Base-by-base conservation (phyloP, 148 eudicot genomes). In the Cornus controversa region DNA sequence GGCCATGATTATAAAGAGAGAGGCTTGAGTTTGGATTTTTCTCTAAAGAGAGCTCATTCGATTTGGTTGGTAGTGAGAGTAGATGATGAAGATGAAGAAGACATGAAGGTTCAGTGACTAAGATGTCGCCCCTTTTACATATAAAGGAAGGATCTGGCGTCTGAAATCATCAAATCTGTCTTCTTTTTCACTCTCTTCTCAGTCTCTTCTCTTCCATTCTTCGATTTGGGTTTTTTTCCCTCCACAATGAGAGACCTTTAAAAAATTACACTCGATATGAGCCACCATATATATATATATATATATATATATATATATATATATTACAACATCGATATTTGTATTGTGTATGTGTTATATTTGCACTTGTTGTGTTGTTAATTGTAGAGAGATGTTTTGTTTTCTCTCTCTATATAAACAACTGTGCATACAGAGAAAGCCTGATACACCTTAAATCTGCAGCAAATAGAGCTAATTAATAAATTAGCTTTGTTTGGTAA, bases 1-100 rank as follows among this genome's bases (percentile, higher is more conserved):
- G 80, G 80, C 84, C 40, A 36, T 81, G 84, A 81, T 81, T 81
- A 72, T 15, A 81, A 81, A 81, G 84, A 81, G 84, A 81, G 84
- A 81, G 84, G 80, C 84, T 77, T 27, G 76, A 81, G 84, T 68
- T 80, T 77, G 79, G 8, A n/a, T n/a, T 31, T 31, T 31, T 31
- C 34, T 60, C 36, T 0, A 42, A 15, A 15, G 70, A 25, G 37
- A 64, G 24, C 77, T 22, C 16, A 37, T 40, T 42, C 60, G 77
- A 75, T 28, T 23, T 65, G 5, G 9, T 28, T 71, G 26, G 71
- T 5, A 69, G 26, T 20, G 71, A 69, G 23, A 60, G 64, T 13
- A 60, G 64, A 60, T 2, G 64, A 60, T 0, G 37, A 16, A 4
- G 60, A 71, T 23, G 27, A 42, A 31, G 34, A 31, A 31, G 34